Conservation (phyloP, 2,329 filamentous ascomycete species). For the Talaromyces piceae region DNA sequence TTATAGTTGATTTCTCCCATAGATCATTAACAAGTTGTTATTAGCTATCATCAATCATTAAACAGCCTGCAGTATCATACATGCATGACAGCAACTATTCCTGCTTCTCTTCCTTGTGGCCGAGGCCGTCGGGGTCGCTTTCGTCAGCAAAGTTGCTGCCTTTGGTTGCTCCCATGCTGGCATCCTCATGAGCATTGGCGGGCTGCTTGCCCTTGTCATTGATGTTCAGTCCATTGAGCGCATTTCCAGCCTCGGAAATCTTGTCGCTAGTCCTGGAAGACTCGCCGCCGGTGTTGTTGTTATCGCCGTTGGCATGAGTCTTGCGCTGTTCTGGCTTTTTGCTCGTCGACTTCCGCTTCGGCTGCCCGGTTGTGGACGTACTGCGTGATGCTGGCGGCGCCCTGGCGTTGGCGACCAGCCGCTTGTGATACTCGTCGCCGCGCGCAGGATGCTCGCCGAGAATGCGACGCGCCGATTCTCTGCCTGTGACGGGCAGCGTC, state of each 20-base stretch:
- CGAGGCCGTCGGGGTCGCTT: neutral
- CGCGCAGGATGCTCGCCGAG: conserved; percentile 31
- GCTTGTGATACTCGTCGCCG: conserved; percentile 28
- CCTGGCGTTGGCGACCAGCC: conserved; percentile 15
- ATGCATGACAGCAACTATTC: neutral
- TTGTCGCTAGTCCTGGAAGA: conserved; percentile 1
- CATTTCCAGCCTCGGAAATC: conserved; percentile 1
- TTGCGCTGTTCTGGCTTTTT: conserved; percentile 6
- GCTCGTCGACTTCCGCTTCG: neutral
- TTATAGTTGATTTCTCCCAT: no score
- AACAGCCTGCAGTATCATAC: neutral
- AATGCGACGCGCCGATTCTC: conserved; percentile 33
- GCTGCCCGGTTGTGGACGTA: neutral
- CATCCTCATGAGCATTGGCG: neutral
- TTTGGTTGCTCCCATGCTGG: neutral
- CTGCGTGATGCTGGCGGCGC: neutral
- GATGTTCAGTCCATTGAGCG: conserved; percentile 1
- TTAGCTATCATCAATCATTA: no score
- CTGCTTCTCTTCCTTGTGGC: neutral
- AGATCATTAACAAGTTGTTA: no score
- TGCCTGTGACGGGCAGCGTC: conserved; percentile 33
- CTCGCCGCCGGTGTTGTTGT: neutral
- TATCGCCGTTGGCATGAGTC: neutral
- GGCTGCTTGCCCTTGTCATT: neutral
- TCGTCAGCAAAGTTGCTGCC: conserved; percentile 1